phyloP scores from a whole-genome alignment of 768 basidiomycete species.

The Cytidiella melzeri region DNA sequence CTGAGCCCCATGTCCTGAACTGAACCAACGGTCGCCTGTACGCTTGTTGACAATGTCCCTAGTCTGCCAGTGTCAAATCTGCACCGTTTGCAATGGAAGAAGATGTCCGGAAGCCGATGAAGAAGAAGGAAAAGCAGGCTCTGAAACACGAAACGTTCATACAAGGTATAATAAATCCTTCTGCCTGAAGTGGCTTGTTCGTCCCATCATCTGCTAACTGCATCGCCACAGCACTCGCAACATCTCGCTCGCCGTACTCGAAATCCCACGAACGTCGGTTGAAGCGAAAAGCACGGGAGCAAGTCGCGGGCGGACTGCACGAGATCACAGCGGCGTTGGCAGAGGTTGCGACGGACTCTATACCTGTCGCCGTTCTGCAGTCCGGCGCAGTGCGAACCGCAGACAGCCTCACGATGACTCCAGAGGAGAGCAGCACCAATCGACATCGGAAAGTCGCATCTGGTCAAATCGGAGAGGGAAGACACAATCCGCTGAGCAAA shows the following conservation, averaged over 20 bases:
- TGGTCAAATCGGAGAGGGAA: constrained; percentile 66
- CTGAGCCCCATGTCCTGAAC: no score
- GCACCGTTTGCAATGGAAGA: constrained; percentile 20
- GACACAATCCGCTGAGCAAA: constrained; percentile 48
- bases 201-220: neutral
- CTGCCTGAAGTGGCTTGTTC: neutral
- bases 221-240: constrained; percentile 40
- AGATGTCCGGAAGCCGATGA: constrained; percentile 22
- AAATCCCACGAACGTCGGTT: constrained; percentile 66
- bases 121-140: constrained; percentile 65
- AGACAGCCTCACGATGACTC: no score
- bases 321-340: constrained; percentile 45
- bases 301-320: constrained; percentile 29
- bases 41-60: no score
- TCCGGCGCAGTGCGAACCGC: no score
- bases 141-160: constrained; percentile 65
- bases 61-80: no score
- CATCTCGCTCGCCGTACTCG: constrained; percentile 50
- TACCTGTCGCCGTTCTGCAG: constrained; percentile 11
- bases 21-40: no score
- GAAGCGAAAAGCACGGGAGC: constrained; percentile 57
- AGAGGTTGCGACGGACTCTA: constrained; percentile 37
- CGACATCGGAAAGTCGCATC: constrained; percentile 21
- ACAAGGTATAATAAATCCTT: constrained; percentile 48
- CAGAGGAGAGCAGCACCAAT: constrained; percentile 14